These are phyloP conservation scores for Leersia perrieri DNA, from an alignment of 176 grass and related monocot genomes.

Conservation along the genomic window DNA sequence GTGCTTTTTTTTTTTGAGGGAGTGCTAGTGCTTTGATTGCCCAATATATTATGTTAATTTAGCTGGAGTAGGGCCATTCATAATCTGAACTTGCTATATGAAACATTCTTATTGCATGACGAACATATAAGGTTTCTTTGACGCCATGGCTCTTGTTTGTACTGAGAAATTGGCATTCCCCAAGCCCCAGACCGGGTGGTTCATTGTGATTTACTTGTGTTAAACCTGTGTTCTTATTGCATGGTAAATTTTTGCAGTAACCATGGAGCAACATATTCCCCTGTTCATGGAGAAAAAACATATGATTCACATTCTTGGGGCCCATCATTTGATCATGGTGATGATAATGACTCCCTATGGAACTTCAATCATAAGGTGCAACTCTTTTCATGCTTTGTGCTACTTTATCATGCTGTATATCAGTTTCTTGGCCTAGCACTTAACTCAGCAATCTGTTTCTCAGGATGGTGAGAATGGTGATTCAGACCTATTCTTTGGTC, in stretches of 20 bases:
- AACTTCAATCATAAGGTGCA: constrained; percentile 68
- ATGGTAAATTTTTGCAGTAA: constrained; percentile 59
- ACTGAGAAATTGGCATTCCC: neutral
- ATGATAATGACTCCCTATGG: constrained; percentile 86
- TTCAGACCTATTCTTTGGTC: constrained; percentile 85
- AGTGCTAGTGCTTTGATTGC: neutral
- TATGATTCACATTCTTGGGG: constrained; percentile 54
- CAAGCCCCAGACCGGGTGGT: neutral
- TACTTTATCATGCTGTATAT: constrained; percentile 10
- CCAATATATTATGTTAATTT: constrained; percentile 13
- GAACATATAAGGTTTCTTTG: neutral
- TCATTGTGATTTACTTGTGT: neutral
- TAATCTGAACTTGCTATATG: neutral
- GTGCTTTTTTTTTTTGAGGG: no score
- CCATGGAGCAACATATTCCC: constrained; percentile 61
- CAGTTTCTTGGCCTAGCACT: constrained; percentile 7
- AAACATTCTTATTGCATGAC: constrained; percentile 20
- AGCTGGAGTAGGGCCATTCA: neutral
- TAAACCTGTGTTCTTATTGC: constrained; percentile 19
- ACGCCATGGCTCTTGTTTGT: neutral
- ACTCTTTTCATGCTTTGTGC: neutral
- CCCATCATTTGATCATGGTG: constrained; percentile 81
- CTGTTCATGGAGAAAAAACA: constrained; percentile 57
- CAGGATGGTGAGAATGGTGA: constrained; percentile 79
- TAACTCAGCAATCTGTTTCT: constrained; percentile 21